Percentiles rank a stretch among this genome's conserved stretches.
These are phyloP conservation scores for Thelonectria discophora DNA, from an alignment of 2,329 filamentous ascomycete genomes.

Conservation along the genomic window DNA sequence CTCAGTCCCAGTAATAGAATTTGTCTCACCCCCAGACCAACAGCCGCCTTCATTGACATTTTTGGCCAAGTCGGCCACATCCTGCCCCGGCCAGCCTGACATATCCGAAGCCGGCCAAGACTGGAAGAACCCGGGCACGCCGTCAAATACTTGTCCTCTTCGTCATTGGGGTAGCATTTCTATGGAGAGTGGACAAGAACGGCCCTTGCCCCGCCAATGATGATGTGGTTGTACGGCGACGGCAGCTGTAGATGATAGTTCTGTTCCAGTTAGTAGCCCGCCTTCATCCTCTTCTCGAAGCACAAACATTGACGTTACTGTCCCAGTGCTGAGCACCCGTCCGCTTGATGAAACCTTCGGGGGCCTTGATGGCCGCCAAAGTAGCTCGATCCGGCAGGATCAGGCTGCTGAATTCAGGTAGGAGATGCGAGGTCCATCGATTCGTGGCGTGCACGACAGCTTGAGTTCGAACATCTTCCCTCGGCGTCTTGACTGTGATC, in stretches of 20 bases:
- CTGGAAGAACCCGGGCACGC: conserved; percentile 18
- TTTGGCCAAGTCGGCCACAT: conserved; percentile 16
- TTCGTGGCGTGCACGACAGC: conserved; percentile 19
- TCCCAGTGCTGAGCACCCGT: conserved; percentile 27
- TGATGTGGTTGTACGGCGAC: conserved; percentile 21
- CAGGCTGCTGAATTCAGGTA: conserved; percentile 20
- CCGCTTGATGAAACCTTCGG: conserved; percentile 21
- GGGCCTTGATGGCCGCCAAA: conserved; percentile 14
- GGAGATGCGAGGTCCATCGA: conserved; percentile 21
- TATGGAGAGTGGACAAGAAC: conserved; percentile 15
- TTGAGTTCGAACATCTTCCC: conserved; percentile 15
- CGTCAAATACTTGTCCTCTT: conserved; percentile 20
- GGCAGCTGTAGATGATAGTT: conserved; percentile 24
- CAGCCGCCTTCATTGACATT: conserved; percentile 15
- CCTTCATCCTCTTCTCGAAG: no score
- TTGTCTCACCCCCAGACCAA: conserved; percentile 19
- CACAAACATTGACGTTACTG: conserved; percentile 17
- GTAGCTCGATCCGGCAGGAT: conserved; percentile 17
- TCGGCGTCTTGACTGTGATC: conserved; percentile 19
- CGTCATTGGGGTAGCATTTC: conserved; percentile 16
- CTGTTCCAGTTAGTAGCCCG: conserved; percentile 4
- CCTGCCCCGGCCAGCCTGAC: conserved; percentile 12
- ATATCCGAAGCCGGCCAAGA: conserved; percentile 14
- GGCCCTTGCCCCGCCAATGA: conserved; percentile 18
- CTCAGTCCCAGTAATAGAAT: not conserved